Evolutionary conservation across 768 basidiomycete genomes (phyloP), one percentile per base, ranked within the genome.

Genomic region (Cyclocybe aegerita): DNA sequence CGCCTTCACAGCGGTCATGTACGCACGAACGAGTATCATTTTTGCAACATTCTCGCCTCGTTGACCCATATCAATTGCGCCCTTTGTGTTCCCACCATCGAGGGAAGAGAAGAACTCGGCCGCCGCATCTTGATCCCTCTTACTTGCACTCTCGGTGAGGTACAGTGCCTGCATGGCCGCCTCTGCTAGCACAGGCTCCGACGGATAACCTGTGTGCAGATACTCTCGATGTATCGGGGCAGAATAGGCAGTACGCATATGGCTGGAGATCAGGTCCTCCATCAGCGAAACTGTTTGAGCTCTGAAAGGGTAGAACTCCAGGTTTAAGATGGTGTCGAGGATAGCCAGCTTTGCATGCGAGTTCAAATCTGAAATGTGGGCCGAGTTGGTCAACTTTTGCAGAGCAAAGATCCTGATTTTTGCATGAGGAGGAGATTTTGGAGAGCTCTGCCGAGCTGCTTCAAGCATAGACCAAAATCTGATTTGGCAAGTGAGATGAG

Each of bases 221-320:
- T 63, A 65, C 43, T 55, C 49, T 9, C 53, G 57, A 50, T 59
- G 17, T 3, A 36, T 16, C 8, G 66, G 67, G 9, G 69, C 50
- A 14, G 61, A 61, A 48, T 51, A 67, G 7, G 51, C 62, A 29
- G 61, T 54, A 23, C 61, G 59, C 63, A 68, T 63, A 50, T 66
- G 60, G 45, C 57, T 55, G 10, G 53, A 62, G 7, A 69, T 63
- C 31, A 67, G 35, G 4, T 2, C 29, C 29, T 43, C 40, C 12
- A 16, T 14, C 9, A 41, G 31, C 10, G 38, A 39, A 9, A 56
- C 32, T 9, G 23, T 40, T 37, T 63, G 39, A 11, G 38, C 29
- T 17, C 34, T 43, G 8, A 33, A 49, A 14, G 55, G 52, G 14
- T 54, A 31, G 45, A 46, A 57, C 15, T 57, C 44, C 12, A 57